Evolutionary conservation across 345 rosid species (phyloP).

Genomic region (sweet orange (Citrus sinensis)): DNA sequence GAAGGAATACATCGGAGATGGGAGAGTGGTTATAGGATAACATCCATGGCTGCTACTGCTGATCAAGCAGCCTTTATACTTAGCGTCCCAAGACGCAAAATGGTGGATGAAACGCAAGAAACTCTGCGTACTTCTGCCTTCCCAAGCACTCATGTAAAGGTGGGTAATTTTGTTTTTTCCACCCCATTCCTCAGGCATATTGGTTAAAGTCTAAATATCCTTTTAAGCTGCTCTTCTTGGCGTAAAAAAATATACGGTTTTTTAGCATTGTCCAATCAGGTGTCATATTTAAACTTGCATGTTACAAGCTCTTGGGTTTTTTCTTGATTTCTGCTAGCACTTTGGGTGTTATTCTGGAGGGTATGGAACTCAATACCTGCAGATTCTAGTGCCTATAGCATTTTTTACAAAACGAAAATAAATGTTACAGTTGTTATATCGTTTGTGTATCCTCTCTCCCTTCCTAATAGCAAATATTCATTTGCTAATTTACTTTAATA

Average conservation of each 20-base stretch:
- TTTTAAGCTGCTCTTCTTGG: neutral
- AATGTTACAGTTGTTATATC: neutral
- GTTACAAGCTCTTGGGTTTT: neutral
- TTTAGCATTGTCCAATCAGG: neutral
- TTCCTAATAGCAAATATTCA: neutral
- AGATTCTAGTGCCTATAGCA: neutral
- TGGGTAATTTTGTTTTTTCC: slow-evolving; percentile 14
- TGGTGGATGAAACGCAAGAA: slow-evolving; percentile 91
- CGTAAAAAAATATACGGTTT: neutral
- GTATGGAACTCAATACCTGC: neutral
- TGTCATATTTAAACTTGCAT: neutral
- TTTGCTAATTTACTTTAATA: neutral
- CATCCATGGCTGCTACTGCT: slow-evolving; percentile 87
- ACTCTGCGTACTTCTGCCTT: slow-evolving; percentile 94
- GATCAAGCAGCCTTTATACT: slow-evolving; percentile 93
- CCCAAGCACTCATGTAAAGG: slow-evolving; percentile 97
- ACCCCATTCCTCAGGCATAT: neutral
- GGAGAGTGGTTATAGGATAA: slow-evolving; percentile 91
- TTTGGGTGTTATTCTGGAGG: neutral
- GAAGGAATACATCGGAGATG: slow-evolving; percentile 93
- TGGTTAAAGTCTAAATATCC: neutral
- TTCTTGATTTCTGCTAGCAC: neutral
- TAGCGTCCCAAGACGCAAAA: slow-evolving; percentile 83
- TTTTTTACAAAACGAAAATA: neutral
- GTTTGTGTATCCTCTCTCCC: neutral